Evolutionary conservation across 2,329 filamentous ascomycete species (phyloP), one percentile per base, ranked within the genome.

Genomic region (Alternaria gansuensis): DNA sequence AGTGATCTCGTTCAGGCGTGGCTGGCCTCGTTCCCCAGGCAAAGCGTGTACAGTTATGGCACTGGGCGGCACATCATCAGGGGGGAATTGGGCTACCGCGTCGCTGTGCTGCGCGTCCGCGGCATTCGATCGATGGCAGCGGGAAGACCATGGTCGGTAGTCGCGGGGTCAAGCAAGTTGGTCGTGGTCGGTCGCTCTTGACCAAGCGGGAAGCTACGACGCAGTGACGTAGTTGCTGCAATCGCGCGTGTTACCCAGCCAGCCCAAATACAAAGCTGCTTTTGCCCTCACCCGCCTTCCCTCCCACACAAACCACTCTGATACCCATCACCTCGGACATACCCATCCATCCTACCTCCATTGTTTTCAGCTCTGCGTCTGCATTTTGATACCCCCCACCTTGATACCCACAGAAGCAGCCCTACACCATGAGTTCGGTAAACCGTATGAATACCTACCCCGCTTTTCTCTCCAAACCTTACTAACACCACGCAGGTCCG

Each of bases 401-500:
- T 67, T 69, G 65, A 72, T 70, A 71, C 69, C 70, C 68, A 50
- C 55, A 60, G 34, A 48, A 59, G 41, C 51, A 63, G 46, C 50
- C 62, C 54, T 50, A 59, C 65, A 71, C 26, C 57, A 74, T 73
- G 70, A 54, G 62, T 57, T 65, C 71, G 44, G 69, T 71, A 63
- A 71, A 71, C 57, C 66, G 69, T 71, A 61, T 54, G 68, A 63
- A 29, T 45, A 37, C 26, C 34, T 48, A 52, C 52, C 51, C 57
- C 44, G 43, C 48, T 37, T 26, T 46, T 17, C 28, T 10, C 26
- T 24, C 43, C 65, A 67, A 36, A 63, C 57, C 90, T 94, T 73
- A 93, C 95, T 79, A 86, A 62, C 29, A 84, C 17, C 4, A 17
- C 11, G n/a, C 48, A 71, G 68, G 68, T 69, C 91, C 92, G 31